Evolutionary conservation across 2,329 filamentous ascomycete genomes (phyloP), one percentile per base, ranked within the genome.

Genomic region (Clarireedia paspali): DNA sequence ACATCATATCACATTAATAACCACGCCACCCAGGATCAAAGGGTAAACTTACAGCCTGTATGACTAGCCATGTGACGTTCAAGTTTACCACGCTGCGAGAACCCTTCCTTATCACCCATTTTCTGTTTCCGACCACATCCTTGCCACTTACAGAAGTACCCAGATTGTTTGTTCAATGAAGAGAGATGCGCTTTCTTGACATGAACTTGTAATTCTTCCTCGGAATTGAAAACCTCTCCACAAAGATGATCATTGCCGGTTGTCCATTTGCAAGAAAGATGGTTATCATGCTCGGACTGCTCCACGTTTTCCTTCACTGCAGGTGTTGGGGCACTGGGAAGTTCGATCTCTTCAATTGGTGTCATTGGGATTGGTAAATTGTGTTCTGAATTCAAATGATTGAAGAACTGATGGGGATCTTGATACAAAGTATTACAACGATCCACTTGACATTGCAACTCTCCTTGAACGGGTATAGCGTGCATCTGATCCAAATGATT

Each of bases 11-110:
- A 34, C 30, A 12, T 46, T 30, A 44, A 34, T 39, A 7, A 42
- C 26, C 15, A 36, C 24, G 17, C 4, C 5, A 50, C 23, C 14
- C 1, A 26, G 10, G 30, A 55, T 44, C 23, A 57, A 7, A 27
- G n/a, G 42, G 42, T 10, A 23, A 48, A 73, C 81, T 73, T 71
- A 83, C 81, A 80, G 51, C 81, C 81, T 15, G 83, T 85, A 65
- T 87, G 83, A 2, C 79, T 82, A 62, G 84, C 81, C 68, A 85
- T 76, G 63, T 87, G 83, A 46, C 83, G 74, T 60, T 84, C 82
- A 17, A 86, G 73, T 65, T 87, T 86, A 66, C 80, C 82, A 63
- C 80, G 75, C 63, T 83, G 81, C 2, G 74, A 74, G 59, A 85
- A 85, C 15, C 77, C 75, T 4, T 73, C 73, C 38, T 76, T 71